Conservation (phyloP, 1,284 basidiomycete species). For the Ustilago tritici region DNA sequence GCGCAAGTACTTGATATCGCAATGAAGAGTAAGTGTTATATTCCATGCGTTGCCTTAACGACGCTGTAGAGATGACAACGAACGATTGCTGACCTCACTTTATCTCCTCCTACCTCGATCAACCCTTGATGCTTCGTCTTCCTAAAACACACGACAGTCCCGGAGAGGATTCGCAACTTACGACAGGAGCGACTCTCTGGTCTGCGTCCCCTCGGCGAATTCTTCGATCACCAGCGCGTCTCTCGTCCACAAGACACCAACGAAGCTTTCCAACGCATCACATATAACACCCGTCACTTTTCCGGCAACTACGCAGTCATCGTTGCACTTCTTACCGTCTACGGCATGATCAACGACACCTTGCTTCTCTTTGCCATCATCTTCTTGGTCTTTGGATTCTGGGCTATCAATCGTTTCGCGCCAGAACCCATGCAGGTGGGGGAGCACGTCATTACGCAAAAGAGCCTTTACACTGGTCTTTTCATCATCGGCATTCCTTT, state of each 20-base stretch:
- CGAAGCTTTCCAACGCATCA: conserved; percentile 78
- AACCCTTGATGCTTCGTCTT: neutral
- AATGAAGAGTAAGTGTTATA: conserved; percentile 50
- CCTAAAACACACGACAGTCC: conserved; percentile 33
- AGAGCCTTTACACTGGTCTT: conserved; percentile 74
- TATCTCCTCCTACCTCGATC: too few relatives aligned
- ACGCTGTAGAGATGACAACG: neutral
- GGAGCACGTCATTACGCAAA: conserved; percentile 82
- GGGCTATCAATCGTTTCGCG: conserved; percentile 86
- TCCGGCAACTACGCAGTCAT: conserved; percentile 84
- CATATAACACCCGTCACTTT: conserved; percentile 81
- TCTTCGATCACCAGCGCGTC: conserved; percentile 87
- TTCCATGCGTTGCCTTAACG: too few relatives aligned
- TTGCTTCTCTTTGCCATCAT: conserved; percentile 83
- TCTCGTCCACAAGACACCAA: conserved; percentile 78
- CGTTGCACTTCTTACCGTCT: conserved; percentile 83
- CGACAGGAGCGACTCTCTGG: conserved; percentile 85
- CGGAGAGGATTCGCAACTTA: conserved; percentile 55
- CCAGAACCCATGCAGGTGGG: conserved; percentile 76
- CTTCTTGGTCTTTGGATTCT: conserved; percentile 92
- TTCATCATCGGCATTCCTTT: conserved; percentile 69
- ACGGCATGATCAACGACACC: conserved; percentile 88
- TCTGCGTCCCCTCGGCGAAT: conserved; percentile 77
- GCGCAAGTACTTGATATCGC: conserved; percentile 56
- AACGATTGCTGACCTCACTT: too few relatives aligned